Evolutionary conservation across 768 basidiomycete genomes (phyloP), one percentile per base, ranked within the genome.

Genomic region (Pisolithus sp.): DNA sequence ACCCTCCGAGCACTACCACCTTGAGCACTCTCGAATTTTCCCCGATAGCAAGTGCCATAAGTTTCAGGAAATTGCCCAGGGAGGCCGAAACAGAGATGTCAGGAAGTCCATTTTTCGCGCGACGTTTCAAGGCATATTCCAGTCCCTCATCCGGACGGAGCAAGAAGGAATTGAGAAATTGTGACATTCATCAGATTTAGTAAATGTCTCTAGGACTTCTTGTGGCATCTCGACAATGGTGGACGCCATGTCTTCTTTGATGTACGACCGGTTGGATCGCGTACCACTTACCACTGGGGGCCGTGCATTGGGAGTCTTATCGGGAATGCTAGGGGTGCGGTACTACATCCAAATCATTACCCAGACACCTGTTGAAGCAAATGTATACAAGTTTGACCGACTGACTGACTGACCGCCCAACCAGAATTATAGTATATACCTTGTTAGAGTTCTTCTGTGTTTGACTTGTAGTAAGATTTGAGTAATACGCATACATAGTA

Each of bases 1-100:
- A 83, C 83, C 83, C 85, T 57, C 80, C 82, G 13, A 85, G 71
- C 7, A 83, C 85, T 0, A 83, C 85, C 45, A 87, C 76, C 58
- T 85, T 83, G 41, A 87, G 63, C 17, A 84, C 71, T 51, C 74
- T 67, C 68, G n/a, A n/a, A n/a, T 79, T 80, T 37, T 81, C 83
- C 13, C 72, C 65, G 31, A 80, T 72, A 3, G 78, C 74, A 40
- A 67, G 66, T 5, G 73, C 79, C 34, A 83, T 53, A 6, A 85
- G 70, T 53, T 76, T 71, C 52, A 85, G 57, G 54, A 82, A 73
- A 60, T 82, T 82, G 7, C 81, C 82, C 63, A 82, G 79, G 0
- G 78, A 73, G 9, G 72, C 62, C 47, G 73, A 75, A 37, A 81
- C 79, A 2, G 77, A 74, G 39, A 81, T 80, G 24, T 58, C 68